A percentile compares a stretch with the other conserved stretches of the same genome.
Evolutionary conservation across 495 filamentous ascomycete species (phyloP).

Genomic region (Schizothecium vesticola): DNA sequence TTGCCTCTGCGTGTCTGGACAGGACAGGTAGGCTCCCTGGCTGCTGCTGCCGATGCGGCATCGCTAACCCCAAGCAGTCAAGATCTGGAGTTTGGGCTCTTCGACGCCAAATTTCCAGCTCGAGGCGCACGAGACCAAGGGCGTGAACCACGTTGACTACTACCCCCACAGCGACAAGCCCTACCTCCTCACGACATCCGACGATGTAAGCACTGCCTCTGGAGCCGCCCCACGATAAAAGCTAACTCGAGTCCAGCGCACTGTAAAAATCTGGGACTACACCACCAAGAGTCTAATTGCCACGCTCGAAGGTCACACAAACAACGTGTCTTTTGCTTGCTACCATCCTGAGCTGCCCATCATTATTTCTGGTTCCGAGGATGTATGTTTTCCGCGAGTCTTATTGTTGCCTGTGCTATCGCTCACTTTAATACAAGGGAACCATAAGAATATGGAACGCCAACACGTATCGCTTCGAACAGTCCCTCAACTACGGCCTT

Average conservation of each 20-base stretch:
- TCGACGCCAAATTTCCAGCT: conserved; percentile 87
- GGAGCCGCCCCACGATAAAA: background rate
- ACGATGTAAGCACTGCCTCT: conserved; percentile 49
- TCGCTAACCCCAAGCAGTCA: conserved; percentile 48
- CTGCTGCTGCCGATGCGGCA: background rate
- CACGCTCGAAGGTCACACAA: conserved; percentile 93
- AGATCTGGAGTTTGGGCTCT: conserved; percentile 96
- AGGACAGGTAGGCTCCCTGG: conserved; percentile 69
- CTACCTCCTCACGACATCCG: conserved; percentile 92
- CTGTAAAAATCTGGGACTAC: conserved; percentile 97
- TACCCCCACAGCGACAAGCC: conserved; percentile 96
- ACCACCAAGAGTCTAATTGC: conserved; percentile 96
- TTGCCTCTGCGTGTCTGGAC: conserved; percentile 94
- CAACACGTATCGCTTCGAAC: conserved; percentile 91
- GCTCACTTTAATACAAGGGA: conserved; percentile 39
- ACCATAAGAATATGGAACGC: conserved; percentile 99
- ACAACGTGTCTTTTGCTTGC: conserved; percentile 98
- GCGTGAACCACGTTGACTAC: conserved; percentile 96
- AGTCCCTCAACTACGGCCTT: conserved; percentile 89
- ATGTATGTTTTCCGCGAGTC: conserved; percentile 37
- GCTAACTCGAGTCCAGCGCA: conserved; percentile 41
- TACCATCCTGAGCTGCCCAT: conserved; percentile 96
- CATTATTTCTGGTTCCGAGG: conserved; percentile 98
- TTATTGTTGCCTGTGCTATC: background rate
- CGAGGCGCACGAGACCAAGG: conserved; percentile 96